phyloP scores from a whole-genome alignment of 176 grass and related monocot species.

The Paspalum notatum region DNA sequence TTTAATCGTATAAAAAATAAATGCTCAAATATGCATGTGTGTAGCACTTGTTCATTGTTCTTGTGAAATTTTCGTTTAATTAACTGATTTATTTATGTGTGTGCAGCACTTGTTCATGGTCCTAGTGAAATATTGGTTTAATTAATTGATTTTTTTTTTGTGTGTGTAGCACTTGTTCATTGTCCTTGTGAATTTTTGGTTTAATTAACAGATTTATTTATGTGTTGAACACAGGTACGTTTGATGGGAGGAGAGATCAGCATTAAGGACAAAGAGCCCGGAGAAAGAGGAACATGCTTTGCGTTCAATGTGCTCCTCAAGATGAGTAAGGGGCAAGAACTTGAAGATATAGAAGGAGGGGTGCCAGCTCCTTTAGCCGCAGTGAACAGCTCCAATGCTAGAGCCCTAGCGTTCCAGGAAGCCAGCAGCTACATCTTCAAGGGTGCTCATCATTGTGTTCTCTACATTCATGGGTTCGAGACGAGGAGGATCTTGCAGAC shows the following conservation, averaged over 20 bases:
- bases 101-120: too few relatives aligned
- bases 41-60: too few relatives aligned
- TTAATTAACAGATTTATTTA: background rate
- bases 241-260: conserved; percentile 89
- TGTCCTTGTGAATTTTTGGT: background rate
- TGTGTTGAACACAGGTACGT: conserved; percentile 55
- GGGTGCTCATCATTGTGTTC: conserved; percentile 62
- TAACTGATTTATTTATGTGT: too few relatives aligned
- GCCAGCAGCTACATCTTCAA: conserved; percentile 38
- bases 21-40: background rate
- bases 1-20: background rate
- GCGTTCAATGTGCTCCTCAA: conserved; percentile 76
- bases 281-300: conserved; percentile 73
- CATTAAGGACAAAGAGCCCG: conserved; percentile 66
- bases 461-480: conserved; percentile 64
- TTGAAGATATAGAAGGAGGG: conserved; percentile 41
- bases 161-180: background rate
- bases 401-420: conserved; percentile 36
- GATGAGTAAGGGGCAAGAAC: conserved; percentile 25
- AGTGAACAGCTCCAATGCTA: background rate
- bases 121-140: too few relatives aligned
- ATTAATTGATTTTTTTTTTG: too few relatives aligned
- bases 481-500: conserved; percentile 63
- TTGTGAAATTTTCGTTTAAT: too few relatives aligned
- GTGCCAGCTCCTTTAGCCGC: background rate